These are phyloP conservation scores for Cladochytrium replicatum DNA, from an alignment of 192 early-diverging fungal genomes.

Conservation along the genomic window DNA sequence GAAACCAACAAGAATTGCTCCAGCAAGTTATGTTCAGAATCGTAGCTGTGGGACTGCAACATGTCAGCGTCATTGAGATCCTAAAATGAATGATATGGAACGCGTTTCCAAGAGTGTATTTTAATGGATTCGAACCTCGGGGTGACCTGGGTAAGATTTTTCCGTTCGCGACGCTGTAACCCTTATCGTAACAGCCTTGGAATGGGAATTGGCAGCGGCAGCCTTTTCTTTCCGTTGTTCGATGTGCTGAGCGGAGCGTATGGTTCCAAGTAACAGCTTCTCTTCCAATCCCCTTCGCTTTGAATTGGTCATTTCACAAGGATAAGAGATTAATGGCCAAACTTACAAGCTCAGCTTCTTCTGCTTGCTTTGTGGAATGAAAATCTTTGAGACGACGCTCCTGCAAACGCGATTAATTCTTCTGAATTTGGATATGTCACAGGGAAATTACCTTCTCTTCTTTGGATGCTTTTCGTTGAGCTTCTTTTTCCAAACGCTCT, in stretches of 20 bases:
- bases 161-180: constrained; percentile 8
- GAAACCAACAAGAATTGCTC: too few relatives aligned
- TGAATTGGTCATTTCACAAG: not conserved
- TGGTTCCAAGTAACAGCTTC: constrained; percentile 15
- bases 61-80: too few relatives aligned
- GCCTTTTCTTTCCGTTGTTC: constrained; percentile 16
- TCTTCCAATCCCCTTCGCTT: constrained; percentile 10
- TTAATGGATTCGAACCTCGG: too few relatives aligned
- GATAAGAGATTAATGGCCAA: constrained; percentile 2
- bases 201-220: constrained; percentile 18
- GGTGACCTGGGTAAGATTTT: too few relatives aligned
- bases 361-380: constrained; percentile 12
- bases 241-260: constrained; percentile 9
- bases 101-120: too few relatives aligned
- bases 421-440: too few relatives aligned
- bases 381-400: constrained; percentile 11
- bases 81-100: too few relatives aligned
- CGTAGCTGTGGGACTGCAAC: too few relatives aligned
- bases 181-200: constrained; percentile 9
- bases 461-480: constrained; percentile 11
- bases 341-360: constrained; percentile 10
- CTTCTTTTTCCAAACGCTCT: constrained; percentile 10
- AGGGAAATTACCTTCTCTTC: constrained; percentile 15
- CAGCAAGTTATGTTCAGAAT: too few relatives aligned
- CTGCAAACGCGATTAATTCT: not conserved